Percentiles rank a stretch among this genome's conserved stretches.
Evolutionary conservation across 495 filamentous ascomycete genomes (phyloP).

Genomic region (Chaetomium tenue): DNA sequence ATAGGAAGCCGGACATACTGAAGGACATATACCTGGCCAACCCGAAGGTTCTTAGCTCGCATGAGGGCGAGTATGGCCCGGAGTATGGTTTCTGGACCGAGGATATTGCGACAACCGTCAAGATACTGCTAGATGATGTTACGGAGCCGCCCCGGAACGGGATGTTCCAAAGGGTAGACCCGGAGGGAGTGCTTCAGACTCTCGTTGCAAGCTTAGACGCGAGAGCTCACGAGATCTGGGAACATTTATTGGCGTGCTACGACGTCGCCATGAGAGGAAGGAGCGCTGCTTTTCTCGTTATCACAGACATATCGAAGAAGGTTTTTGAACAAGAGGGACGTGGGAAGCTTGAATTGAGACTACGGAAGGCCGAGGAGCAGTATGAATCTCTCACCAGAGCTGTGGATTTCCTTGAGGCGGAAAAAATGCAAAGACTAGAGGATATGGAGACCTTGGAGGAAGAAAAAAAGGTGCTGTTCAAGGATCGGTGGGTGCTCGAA

Average conservation of each 20-base stretch:
- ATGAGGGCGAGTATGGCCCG: background rate
- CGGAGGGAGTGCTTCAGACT: background rate
- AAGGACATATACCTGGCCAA: background rate
- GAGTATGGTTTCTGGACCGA: background rate
- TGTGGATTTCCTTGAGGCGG: background rate
- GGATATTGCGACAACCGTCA: background rate
- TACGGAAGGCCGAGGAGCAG: background rate
- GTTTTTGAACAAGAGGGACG: background rate
- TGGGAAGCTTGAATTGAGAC: background rate
- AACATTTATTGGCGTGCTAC: background rate
- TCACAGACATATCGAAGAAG: background rate
- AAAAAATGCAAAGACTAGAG: background rate
- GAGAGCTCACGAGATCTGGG: background rate
- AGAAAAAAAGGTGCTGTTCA: background rate
- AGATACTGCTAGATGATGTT: background rate
- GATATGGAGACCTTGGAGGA: slow-evolving; percentile 3
- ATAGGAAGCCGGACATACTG: no score
- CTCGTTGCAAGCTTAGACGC: background rate
- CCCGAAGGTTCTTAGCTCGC: background rate
- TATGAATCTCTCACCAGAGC: background rate
- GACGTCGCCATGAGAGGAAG: slow-evolving; percentile 10
- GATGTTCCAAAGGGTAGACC: slow-evolving; percentile 1
- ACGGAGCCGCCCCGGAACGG: background rate
- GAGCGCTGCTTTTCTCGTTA: background rate
- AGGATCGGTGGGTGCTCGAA: slow-evolving; percentile 1